These are phyloP conservation scores for Calocybe gambosa DNA, from an alignment of 1,284 basidiomycete genomes.

Conservation along the genomic window DNA sequence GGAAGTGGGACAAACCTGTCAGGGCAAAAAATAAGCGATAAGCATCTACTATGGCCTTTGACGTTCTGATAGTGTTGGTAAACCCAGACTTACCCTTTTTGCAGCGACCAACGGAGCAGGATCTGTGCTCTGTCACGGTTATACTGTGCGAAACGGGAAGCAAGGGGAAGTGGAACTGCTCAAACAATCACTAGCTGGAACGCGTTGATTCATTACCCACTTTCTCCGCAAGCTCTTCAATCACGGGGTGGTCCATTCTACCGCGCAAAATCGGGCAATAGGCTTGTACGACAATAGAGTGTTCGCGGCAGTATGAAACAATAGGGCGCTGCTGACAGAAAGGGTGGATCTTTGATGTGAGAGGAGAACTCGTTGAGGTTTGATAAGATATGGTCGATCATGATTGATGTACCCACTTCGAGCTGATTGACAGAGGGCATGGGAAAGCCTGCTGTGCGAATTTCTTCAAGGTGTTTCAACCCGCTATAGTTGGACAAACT, in stretches of 20 bases:
- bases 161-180: neutral
- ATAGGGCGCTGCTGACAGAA: conserved; percentile 79
- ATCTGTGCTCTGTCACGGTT: conserved; percentile 63
- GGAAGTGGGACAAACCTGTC: conserved; percentile 64
- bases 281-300: conserved; percentile 72
- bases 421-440: conserved; percentile 82
- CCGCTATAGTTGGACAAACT: conserved; percentile 36
- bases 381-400: neutral
- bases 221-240: conserved; percentile 52
- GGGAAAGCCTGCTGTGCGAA: conserved; percentile 53
- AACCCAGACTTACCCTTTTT: conserved; percentile 55
- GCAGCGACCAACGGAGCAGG: conserved; percentile 78
- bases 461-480: conserved; percentile 74
- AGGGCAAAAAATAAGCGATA: neutral
- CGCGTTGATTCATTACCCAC: conserved; percentile 23
- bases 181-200: neutral
- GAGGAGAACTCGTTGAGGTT: conserved; percentile 3
- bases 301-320: conserved; percentile 65
- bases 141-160: conserved; percentile 29
- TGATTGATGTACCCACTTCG: conserved; percentile 40
- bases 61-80: neutral
- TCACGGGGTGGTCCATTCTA: conserved; percentile 46
- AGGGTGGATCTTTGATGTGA: conserved; percentile 63
- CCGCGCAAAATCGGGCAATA: conserved; percentile 72
- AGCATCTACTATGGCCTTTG: neutral